Evolutionary conservation across 768 basidiomycete species (phyloP), one percentile per base, ranked within the genome.

Genomic region (Leucocoprinus birnbaumii): DNA sequence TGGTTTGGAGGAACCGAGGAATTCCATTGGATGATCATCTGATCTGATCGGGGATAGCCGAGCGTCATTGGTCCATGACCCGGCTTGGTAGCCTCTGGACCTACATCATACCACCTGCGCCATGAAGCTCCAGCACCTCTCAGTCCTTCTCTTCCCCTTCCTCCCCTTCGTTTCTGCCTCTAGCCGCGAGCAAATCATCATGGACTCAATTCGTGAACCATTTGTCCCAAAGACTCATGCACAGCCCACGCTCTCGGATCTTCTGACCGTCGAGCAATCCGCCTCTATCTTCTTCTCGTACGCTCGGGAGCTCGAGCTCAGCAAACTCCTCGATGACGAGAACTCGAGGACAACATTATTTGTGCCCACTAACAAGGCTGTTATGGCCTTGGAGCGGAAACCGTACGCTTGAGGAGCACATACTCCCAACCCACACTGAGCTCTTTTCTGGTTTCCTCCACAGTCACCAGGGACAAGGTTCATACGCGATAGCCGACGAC

Each of bases 221-320:
- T 70, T 66, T 47, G 54, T 61, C 21, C 80, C 83, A 0, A 61
- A 71, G 26, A 79, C 70, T 2, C 72, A 72, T 21, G 51, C 64
- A 25, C 68, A 75, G 58, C 88, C 89, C 13, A 81, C 80, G 1
- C 72, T 94, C 31, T 78, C 86, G 3, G 91, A 93, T 70, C 71
- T 90, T 40, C 79, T 94, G 61, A 92, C 91, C 10, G 83, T 94
- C 63, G 85, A 91, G 61, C 62, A 80, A 1, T 80, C 82, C 0
- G 80, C 82, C 8, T 92, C 89, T 38, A 93, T 94, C 49, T 94
- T 91, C 75, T 91, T 85, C 66, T 84, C 87, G 0, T 93, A 93
- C 65, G 87, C 89, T 3, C 79, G 90, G 5, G 90, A 91, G 62
- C 72, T 85, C 1, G 75, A 81, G 60, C 60, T 86, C n/a, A 85